These are phyloP conservation scores for Saccharomycopsis babjevae DNA, from an alignment of 805 yeast genomes.

Conservation along the genomic window DNA sequence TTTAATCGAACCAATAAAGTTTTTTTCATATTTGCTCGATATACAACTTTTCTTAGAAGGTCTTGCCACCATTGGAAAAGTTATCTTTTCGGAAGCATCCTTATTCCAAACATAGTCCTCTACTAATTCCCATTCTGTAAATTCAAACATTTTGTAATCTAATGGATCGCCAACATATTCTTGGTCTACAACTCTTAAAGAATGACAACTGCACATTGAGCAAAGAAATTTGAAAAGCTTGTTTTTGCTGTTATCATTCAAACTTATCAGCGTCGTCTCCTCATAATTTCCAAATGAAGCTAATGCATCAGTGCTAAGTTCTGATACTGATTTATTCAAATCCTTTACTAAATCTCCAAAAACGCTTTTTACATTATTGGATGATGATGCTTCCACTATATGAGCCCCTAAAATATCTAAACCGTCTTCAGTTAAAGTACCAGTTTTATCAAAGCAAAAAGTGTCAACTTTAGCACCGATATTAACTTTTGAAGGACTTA, in stretches of 20 bases:
- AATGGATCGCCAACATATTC: constrained; percentile 89
- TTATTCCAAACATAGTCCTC: constrained; percentile 42
- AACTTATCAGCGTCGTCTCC: background rate
- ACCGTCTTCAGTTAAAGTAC: constrained; percentile 95
- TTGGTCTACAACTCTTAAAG: constrained; percentile 66
- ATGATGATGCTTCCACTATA: constrained; percentile 20
- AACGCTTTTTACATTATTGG: constrained; percentile 11
- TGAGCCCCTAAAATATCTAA: constrained; percentile 75
- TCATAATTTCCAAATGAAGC: constrained; percentile 12
- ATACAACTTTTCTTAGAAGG: constrained; percentile 23
- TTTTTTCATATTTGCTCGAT: constrained; percentile 21
- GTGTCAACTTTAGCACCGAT: constrained; percentile 93
- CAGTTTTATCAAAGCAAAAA: constrained; percentile 92
- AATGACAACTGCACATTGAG: constrained; percentile 63
- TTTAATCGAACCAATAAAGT: constrained; percentile 34
- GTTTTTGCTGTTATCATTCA: background rate
- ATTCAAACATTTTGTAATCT: constrained; percentile 88
- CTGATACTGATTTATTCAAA: constrained; percentile 18
- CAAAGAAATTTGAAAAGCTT: constrained; percentile 26
- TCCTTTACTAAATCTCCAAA: constrained; percentile 17
- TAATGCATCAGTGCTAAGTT: background rate
- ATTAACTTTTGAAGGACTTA: constrained; percentile 88
- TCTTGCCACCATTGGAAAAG: constrained; percentile 41
- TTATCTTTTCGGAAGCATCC: constrained; percentile 24
- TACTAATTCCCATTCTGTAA: constrained; percentile 64